These are phyloP conservation scores for Chlorella sp. DNA, from an alignment of 139 green algal species.

Conservation along the genomic window DNA sequence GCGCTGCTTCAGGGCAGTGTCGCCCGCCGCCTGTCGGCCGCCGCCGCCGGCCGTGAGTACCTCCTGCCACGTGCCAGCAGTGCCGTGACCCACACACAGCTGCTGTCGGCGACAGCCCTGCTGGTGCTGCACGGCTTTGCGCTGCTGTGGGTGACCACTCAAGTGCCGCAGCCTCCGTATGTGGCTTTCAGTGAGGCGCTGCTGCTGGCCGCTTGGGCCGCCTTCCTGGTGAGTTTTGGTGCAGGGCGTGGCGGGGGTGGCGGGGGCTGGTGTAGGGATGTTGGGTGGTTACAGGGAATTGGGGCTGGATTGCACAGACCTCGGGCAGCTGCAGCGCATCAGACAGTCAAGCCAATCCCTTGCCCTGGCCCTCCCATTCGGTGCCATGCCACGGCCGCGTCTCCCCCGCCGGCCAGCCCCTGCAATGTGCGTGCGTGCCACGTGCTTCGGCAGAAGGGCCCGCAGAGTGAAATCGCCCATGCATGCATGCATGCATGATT, in stretches of 20 bases:
- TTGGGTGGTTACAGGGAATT: no score
- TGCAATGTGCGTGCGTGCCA: no score
- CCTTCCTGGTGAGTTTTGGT: conserved; percentile 14
- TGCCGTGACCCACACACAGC: background rate
- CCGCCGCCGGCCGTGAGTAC: background rate
- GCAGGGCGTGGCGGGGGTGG: no score
- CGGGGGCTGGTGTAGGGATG: background rate
- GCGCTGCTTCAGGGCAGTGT: background rate
- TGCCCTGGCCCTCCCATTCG: no score
- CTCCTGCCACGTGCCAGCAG: background rate
- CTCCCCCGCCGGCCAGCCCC: background rate
- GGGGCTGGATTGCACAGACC: no score
- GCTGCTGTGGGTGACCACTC: conserved; percentile 8
- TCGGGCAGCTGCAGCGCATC: no score
- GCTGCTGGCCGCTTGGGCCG: conserved; percentile 20
- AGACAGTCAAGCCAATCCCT: no score
- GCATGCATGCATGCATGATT: no score
- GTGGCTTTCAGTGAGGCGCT: conserved; percentile 23
- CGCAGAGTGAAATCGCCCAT: no score
- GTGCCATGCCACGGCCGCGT: no score
- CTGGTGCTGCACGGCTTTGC: conserved; percentile 27
- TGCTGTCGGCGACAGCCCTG: background rate
- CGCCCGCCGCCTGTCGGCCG: background rate
- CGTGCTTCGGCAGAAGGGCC: no score
- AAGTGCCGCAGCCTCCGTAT: conserved; percentile 22